Conservation (phyloP, 106 monocot species). For the Dioscorea zingiberensis region DNA sequence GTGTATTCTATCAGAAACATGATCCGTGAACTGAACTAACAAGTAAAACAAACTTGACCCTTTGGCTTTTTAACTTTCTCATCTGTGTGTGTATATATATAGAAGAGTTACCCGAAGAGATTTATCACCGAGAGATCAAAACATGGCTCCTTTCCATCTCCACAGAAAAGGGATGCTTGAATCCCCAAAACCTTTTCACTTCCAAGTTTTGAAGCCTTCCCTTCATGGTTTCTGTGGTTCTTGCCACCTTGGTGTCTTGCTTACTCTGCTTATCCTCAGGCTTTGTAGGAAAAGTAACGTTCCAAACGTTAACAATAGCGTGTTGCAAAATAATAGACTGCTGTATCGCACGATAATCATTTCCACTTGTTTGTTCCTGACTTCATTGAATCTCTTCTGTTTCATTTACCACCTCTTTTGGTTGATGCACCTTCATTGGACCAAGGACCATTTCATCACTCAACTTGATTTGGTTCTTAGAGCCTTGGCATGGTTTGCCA, state of each 20-base stretch:
- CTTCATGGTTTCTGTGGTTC: background rate
- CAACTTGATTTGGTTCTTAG: constrained; percentile 1
- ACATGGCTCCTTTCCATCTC: too few species aligned
- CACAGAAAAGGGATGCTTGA: too few species aligned
- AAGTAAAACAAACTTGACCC: too few species aligned
- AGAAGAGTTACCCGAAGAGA: too few species aligned
- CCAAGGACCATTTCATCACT: background rate
- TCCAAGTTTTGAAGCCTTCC: too few species aligned
- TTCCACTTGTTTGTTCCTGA: background rate
- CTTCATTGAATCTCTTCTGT: background rate
- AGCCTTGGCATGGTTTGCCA: background rate
- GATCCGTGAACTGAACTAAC: too few species aligned
- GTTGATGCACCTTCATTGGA: background rate
- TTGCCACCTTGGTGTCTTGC: background rate
- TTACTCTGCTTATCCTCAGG: background rate
- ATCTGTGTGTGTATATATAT: too few species aligned
- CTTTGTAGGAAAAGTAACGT: background rate
- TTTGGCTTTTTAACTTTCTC: too few species aligned
- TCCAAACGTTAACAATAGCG: background rate
- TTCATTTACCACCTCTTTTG: background rate
- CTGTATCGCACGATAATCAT: background rate
- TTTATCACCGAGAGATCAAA: too few species aligned
- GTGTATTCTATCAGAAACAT: too few species aligned
- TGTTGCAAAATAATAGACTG: background rate
- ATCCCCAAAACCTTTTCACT: too few species aligned